Conservation (phyloP, 768 basidiomycete species). For the Tulasnella sp. region DNA sequence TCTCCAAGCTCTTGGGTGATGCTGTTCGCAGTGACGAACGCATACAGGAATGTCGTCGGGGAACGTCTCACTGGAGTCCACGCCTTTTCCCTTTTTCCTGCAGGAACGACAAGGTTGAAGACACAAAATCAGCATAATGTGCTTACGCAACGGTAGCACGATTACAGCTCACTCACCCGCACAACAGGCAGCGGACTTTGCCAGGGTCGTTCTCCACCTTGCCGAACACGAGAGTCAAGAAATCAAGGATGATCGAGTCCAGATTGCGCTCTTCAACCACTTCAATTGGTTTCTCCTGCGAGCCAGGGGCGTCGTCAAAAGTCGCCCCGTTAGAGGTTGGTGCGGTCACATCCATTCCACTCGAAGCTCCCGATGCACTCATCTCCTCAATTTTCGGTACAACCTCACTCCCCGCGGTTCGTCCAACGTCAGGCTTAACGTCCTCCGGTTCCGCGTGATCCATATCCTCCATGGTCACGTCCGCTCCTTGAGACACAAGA, state of each 20-base stretch:
- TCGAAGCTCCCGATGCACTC: not conserved
- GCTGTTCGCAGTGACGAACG: not conserved
- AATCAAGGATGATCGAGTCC: not conserved
- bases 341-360: too few relatives aligned
- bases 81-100: not conserved
- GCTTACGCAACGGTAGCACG: not conserved
- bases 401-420: not conserved
- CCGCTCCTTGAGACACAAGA: not conserved
- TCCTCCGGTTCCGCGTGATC: not conserved
- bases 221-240: not conserved
- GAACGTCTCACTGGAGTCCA: not conserved
- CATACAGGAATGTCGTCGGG: not conserved
- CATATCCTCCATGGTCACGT: not conserved
- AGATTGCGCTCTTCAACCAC: not conserved
- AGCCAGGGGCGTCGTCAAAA: not conserved
- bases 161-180: not conserved
- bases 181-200: not conserved
- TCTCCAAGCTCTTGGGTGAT: not conserved
- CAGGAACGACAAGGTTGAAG: not conserved
- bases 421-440: not conserved
- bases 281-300: not conserved
- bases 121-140: not conserved
- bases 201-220: not conserved
- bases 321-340: not conserved
- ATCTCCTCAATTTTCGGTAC: not conserved